Percentiles rank a stretch among this genome's conserved stretches.
These are phyloP conservation scores for Trichaptum fuscoviolaceum DNA, from an alignment of 768 basidiomycete species.

Conservation along the genomic window DNA sequence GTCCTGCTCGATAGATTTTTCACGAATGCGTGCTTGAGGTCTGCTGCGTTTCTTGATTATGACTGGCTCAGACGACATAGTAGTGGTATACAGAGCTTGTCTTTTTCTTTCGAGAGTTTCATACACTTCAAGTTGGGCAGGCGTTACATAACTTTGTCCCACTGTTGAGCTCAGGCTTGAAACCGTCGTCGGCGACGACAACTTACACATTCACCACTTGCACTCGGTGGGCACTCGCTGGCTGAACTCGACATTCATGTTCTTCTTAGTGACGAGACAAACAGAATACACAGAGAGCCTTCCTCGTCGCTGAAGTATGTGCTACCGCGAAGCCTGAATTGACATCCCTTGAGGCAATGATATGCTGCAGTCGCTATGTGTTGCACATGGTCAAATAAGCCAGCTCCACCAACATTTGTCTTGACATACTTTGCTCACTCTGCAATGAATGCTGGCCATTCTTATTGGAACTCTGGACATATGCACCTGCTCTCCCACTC, in stretches of 20 bases:
- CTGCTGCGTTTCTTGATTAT: slow-evolving; percentile 76
- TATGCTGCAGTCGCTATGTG: slow-evolving; percentile 1
- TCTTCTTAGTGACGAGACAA: too few relatives aligned
- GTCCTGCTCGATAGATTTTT: slow-evolving; percentile 34
- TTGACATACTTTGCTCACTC: background rate
- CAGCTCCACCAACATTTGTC: background rate
- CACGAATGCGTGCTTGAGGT: slow-evolving; percentile 54
- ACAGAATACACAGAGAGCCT: too few relatives aligned
- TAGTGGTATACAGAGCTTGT: background rate
- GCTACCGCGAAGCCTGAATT: slow-evolving; percentile 2
- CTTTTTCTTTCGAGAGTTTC: background rate
- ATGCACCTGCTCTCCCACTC: background rate
- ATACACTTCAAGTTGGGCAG: too few relatives aligned
- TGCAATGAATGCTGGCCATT: background rate
- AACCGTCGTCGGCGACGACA: too few relatives aligned
- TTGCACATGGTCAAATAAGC: background rate
- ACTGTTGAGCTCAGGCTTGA: too few relatives aligned
- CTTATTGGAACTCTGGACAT: background rate
- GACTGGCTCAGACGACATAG: slow-evolving; percentile 10
- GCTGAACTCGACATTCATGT: too few relatives aligned
- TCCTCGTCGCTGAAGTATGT: background rate
- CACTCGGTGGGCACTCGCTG: too few relatives aligned
- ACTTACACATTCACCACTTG: too few relatives aligned
- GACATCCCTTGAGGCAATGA: slow-evolving; percentile 5
- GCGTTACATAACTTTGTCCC: too few relatives aligned